These are phyloP conservation scores for Pseudisothecium myosuroides DNA, from an alignment of 225 moss, liverwort and hornwort genomes.

Conservation along the genomic window DNA sequence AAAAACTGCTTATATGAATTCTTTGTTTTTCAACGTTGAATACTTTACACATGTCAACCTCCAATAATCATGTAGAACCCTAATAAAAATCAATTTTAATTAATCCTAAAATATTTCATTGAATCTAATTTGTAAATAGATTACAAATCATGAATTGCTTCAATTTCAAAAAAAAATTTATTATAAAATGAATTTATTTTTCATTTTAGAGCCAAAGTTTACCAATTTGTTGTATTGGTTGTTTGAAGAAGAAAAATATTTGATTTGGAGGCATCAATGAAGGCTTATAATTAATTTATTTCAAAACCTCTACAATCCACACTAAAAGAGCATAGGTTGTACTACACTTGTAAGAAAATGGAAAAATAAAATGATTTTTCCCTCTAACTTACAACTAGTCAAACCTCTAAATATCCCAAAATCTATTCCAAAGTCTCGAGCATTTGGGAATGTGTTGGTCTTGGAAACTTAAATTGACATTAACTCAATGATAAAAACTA, in stretches of 20 bases:
- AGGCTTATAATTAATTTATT: background rate
- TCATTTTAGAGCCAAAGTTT: background rate
- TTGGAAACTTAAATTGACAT: fast-evolving
- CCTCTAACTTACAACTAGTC: background rate
- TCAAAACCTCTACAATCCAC: background rate
- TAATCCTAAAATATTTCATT: background rate
- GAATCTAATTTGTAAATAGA: background rate
- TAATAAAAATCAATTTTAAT: background rate
- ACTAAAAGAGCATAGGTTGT: too few relatives aligned
- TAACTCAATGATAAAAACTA: background rate
- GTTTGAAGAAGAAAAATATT: background rate
- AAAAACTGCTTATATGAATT: background rate
- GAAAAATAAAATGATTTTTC: background rate
- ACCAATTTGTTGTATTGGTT: background rate
- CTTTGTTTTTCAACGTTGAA: background rate
- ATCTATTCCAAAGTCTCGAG: background rate
- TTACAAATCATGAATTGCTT: too few relatives aligned
- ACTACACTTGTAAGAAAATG: background rate
- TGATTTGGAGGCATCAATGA: background rate
- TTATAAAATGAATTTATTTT: too few relatives aligned
- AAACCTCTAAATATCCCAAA: background rate
- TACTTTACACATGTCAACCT: background rate
- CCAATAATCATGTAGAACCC: background rate
- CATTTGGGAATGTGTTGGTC: background rate
- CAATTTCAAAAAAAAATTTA: too few relatives aligned